phyloP scores from a whole-genome alignment of 73 alveolate genomes.

The Paramecium primaurelia region DNA sequence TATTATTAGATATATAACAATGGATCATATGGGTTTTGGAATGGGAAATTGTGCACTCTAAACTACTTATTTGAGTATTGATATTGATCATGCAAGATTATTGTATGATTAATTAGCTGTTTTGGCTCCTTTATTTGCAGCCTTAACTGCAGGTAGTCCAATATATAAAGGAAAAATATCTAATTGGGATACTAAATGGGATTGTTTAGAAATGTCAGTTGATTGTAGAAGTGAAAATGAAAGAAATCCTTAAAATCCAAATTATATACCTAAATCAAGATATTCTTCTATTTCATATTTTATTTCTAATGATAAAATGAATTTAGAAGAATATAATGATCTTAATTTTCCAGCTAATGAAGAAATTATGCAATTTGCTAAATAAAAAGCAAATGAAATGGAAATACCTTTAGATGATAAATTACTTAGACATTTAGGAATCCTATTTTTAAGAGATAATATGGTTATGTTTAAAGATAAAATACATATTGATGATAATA shows the following conservation, averaged over 20 bases:
- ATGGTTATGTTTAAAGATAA: conserved; percentile 72
- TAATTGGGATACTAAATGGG: conserved; percentile 93
- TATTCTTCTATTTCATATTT: conserved; percentile 82
- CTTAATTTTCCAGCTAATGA: conserved; percentile 76
- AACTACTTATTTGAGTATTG: conserved; percentile 70
- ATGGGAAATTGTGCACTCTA: conserved; percentile 73
- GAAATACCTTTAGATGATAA: conserved; percentile 70
- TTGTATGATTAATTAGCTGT: conserved; percentile 76
- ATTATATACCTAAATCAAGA: conserved; percentile 86
- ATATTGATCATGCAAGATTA: conserved; percentile 72
- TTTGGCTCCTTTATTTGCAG: conserved; percentile 75
- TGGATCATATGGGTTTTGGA: conserved; percentile 87
- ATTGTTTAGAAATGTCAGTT: conserved; percentile 79
- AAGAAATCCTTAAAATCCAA: conserved; percentile 71
- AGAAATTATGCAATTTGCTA: conserved; percentile 66
- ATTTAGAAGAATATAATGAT: conserved; percentile 67
- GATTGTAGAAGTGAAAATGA: conserved; percentile 94
- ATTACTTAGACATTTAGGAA: conserved; percentile 86
- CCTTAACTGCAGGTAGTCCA: conserved; percentile 81
- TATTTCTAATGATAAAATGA: conserved; percentile 74
- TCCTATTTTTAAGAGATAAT: conserved; percentile 89
- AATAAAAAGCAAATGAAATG: conserved; percentile 63
- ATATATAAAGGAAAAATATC: conserved; percentile 76
- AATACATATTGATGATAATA: conserved; percentile 72
- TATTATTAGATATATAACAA: conserved; percentile 54